Percentiles rank a stretch among this genome's conserved stretches.
Conservation (phyloP, 495 filamentous ascomycete genomes). For the Venustampulla echinocandica region DNA sequence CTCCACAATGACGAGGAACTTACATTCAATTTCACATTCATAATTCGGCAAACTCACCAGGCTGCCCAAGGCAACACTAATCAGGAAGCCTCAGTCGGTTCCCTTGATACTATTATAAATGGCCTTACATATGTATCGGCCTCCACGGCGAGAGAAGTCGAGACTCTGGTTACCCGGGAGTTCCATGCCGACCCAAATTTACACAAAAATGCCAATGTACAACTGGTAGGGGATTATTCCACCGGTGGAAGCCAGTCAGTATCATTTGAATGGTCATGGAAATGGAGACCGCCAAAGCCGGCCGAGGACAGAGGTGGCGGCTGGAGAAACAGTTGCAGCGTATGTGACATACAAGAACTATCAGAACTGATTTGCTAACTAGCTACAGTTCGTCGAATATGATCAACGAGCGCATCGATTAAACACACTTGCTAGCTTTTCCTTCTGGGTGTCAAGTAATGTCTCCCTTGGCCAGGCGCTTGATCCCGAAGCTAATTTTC, state of each 20-base stretch:
- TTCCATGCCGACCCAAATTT: conserved; percentile 96
- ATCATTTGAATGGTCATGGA: conserved; percentile 93
- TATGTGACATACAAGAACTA: conserved; percentile 28
- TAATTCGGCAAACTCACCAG: conserved; percentile 61
- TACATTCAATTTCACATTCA: conserved; percentile 83
- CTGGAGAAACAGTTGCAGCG: conserved; percentile 91
- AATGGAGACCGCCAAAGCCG: conserved; percentile 83
- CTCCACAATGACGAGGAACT: conserved; percentile 86
- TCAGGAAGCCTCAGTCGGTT: conserved; percentile 36
- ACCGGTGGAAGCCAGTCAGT: conserved; percentile 75
- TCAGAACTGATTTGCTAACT: conserved; percentile 8
- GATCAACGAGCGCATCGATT: conserved; percentile 85
- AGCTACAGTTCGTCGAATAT: conserved; percentile 77
- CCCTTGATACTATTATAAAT: conserved; percentile 67
- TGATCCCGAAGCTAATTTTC: conserved; percentile 3
- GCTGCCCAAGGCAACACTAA: conserved; percentile 40
- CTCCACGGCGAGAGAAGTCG: conserved; percentile 74
- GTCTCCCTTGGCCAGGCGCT: background rate
- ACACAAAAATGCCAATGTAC: conserved; percentile 94
- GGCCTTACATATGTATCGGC: conserved; percentile 90
- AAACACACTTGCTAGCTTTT: conserved; percentile 81
- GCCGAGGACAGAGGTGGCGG: conserved; percentile 80
- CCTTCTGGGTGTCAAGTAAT: conserved; percentile 87
- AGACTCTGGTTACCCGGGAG: conserved; percentile 87
- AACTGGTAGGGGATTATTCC: conserved; percentile 78